phyloP scores from a whole-genome alignment of 176 grass and related monocot species.

The Dactylis glomerata region DNA sequence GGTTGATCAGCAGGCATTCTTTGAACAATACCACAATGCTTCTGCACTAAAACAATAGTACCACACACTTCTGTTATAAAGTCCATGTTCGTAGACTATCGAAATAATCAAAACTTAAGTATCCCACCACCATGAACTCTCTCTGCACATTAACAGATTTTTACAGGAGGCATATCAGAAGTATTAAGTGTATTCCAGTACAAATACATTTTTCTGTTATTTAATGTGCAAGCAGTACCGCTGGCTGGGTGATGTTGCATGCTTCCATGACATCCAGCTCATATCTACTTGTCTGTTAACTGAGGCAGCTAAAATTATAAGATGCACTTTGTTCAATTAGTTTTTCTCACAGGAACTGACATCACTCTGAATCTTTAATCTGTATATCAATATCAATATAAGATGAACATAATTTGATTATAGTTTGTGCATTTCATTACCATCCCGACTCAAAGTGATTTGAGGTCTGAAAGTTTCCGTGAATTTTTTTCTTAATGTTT shows the following conservation, averaged over 20 bases:
- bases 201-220: neutral
- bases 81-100: neutral
- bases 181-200: neutral
- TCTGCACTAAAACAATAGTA: neutral
- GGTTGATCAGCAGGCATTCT: neutral
- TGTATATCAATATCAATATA: neutral
- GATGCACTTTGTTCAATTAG: neutral
- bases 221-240: neutral
- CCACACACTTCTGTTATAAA: neutral
- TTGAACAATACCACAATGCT: neutral
- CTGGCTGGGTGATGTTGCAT: neutral
- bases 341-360: neutral
- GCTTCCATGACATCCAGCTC: neutral
- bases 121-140: neutral
- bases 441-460: neutral
- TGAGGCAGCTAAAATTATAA: neutral
- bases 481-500: neutral
- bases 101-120: neutral
- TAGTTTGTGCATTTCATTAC: slow-evolving; percentile 8
- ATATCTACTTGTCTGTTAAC: neutral
- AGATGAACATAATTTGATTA: neutral
- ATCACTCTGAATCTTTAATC: neutral
- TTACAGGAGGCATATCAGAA: neutral
- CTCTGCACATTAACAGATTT: neutral
- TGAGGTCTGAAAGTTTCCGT: neutral